Conservation (phyloP, 75 land plant species). For the Cunninghamia lanceolata region DNA sequence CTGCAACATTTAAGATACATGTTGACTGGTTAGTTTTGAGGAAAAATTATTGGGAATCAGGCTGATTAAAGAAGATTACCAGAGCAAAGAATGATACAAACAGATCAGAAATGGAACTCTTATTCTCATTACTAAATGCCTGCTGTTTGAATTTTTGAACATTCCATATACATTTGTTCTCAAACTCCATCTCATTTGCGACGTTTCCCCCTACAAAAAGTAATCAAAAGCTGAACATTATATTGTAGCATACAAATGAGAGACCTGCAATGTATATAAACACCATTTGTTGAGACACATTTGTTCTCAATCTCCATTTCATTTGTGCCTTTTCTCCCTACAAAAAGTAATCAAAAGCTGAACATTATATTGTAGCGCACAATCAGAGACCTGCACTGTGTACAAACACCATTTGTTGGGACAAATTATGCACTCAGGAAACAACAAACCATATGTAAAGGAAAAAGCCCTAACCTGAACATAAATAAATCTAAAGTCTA, state of each 20-base stretch:
- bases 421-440: neutral
- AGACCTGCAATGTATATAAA: neutral
- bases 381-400: neutral
- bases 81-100: conserved; percentile 69
- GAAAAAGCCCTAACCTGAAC: neutral
- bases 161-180: conserved; percentile 26
- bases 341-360: neutral
- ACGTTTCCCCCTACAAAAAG: conserved; percentile 25
- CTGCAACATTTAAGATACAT: neutral
- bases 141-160: conserved; percentile 27
- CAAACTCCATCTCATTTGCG: conserved; percentile 20
- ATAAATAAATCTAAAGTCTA: neutral
- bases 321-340: too few relatives aligned
- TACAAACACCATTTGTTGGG: neutral
- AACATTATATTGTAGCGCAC: neutral
- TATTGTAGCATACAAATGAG: neutral
- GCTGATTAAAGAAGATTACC: conserved; percentile 27
- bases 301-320: too few relatives aligned
- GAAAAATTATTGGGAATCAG: neutral
- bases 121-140: conserved; percentile 38
- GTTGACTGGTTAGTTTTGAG: neutral
- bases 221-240: neutral
- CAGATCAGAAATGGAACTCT: conserved; percentile 68
- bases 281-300: neutral
- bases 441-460: neutral